These are phyloP conservation scores for Phytophthora fragariaefolia DNA, from an alignment of 352 stramenopile genomes.

Conservation along the genomic window DNA sequence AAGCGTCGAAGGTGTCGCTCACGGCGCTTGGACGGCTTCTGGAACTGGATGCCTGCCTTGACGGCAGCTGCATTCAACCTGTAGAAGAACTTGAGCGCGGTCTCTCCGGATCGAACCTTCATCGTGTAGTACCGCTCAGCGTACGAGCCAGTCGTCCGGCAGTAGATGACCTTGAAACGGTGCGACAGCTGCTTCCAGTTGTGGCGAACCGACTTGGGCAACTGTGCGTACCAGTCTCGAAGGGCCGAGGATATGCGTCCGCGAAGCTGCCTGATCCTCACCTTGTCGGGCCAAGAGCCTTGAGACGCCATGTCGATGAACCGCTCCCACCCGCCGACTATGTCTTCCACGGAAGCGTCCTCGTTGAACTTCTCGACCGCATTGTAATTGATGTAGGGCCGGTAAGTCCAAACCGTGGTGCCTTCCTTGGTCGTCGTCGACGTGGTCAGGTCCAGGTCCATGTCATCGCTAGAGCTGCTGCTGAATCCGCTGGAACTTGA, in stretches of 20 bases:
- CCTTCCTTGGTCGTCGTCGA: neutral
- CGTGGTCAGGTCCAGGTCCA: neutral
- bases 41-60: neutral
- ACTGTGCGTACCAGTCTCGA: neutral
- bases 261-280: neutral
- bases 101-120: too few species aligned
- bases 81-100: neutral
- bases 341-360: neutral
- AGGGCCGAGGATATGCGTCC: neutral
- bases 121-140: neutral
- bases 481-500: neutral
- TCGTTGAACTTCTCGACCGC: too few species aligned
- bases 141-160: neutral
- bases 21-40: neutral
- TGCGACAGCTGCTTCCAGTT: neutral
- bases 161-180: too few species aligned
- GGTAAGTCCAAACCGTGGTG: neutral
- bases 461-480: neutral
- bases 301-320: neutral
- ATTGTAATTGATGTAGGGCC: too few species aligned
- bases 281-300: neutral
- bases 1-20: neutral
- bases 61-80: neutral
- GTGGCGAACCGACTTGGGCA: neutral
- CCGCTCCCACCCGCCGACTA: neutral